Evolutionary conservation across 1,139 yeast species (phyloP).

Genomic region (Hansenula sp.): DNA sequence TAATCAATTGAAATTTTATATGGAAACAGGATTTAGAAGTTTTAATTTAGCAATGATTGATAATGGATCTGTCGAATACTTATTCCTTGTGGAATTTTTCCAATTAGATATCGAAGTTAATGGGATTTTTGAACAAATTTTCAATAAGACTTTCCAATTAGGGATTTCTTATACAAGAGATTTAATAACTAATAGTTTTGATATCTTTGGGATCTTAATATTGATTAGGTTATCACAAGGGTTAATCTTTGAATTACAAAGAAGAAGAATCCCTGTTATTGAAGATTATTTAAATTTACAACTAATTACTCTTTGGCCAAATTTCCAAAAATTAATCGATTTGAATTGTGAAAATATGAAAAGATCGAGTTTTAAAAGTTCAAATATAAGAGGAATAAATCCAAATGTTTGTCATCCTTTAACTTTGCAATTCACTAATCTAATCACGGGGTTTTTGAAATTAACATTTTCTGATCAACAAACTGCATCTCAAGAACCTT

Average conservation of each 20-base stretch:
- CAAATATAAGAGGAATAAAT: constrained; percentile 27
- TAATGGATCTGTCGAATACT: constrained; percentile 74
- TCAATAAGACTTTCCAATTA: constrained; percentile 47
- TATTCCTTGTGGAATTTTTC: constrained; percentile 72
- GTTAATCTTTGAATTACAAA: constrained; percentile 59
- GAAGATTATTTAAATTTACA: constrained; percentile 72
- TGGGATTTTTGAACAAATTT: constrained; percentile 42
- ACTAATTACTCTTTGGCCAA: constrained; percentile 76
- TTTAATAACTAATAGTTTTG: constrained; percentile 51
- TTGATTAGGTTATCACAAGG: constrained; percentile 70
- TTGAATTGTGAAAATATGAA: constrained; percentile 65
- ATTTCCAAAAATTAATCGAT: constrained; percentile 73
- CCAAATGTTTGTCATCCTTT: constrained; percentile 55
- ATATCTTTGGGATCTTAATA: constrained; percentile 75
- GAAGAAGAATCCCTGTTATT: constrained; percentile 63
- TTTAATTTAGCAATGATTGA: constrained; percentile 73
- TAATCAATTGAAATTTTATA: constrained; percentile 59
- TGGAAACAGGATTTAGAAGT: constrained; percentile 72
- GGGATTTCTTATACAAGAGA: constrained; percentile 50
- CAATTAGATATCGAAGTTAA: constrained; percentile 41
- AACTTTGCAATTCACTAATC: constrained; percentile 78
- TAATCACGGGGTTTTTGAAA: constrained; percentile 68
- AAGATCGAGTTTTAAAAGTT: constrained; percentile 24
- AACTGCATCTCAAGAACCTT: constrained; percentile 60
- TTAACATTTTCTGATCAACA: constrained; percentile 37